phyloP scores from a whole-genome alignment of 2,329 filamentous ascomycete species.

The Penicillium sp. region DNA sequence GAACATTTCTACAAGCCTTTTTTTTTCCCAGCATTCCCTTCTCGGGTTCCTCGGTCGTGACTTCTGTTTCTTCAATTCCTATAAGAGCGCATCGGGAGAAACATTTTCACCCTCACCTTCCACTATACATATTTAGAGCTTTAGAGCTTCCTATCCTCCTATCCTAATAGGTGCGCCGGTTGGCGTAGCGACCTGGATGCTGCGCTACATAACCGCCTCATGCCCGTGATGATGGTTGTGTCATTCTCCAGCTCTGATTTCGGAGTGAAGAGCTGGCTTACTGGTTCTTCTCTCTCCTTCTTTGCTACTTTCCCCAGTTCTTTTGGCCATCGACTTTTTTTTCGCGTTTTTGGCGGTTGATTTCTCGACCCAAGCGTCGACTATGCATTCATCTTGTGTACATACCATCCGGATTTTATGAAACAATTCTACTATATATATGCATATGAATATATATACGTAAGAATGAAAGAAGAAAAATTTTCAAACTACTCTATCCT shows the following conservation, averaged over 20 bases:
- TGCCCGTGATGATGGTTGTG: slow-evolving; percentile 30
- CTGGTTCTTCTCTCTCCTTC: slow-evolving; percentile 1
- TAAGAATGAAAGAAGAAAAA: slow-evolving; percentile 8
- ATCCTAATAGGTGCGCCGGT: slow-evolving; percentile 23
- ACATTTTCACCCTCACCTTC: slow-evolving; percentile 16
- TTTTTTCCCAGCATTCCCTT: slow-evolving; percentile 3
- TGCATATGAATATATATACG: neutral
- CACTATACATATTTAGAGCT: slow-evolving; percentile 30
- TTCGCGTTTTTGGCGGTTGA: slow-evolving; percentile 15
- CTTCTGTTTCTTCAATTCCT: slow-evolving; percentile 2
- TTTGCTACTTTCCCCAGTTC: neutral
- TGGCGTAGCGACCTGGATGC: neutral
- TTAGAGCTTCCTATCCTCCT: slow-evolving; percentile 17
- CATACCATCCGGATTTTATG: slow-evolving; percentile 15
- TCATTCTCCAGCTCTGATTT: slow-evolving; percentile 8
- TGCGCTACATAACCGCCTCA: slow-evolving; percentile 17
- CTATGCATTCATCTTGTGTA: slow-evolving; percentile 19
- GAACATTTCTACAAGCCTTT: neutral
- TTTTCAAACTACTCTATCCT: slow-evolving; percentile 6
- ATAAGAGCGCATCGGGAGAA: slow-evolving; percentile 9
- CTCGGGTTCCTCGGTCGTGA: slow-evolving; percentile 5
- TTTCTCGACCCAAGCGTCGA: neutral
- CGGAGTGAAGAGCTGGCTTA: slow-evolving; percentile 14
- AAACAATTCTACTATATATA: slow-evolving; percentile 9
- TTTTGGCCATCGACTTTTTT: neutral